Evolutionary conservation across 371 early-diverging fungal species (phyloP).

Genomic region (Apophysomyces variabilis): DNA sequence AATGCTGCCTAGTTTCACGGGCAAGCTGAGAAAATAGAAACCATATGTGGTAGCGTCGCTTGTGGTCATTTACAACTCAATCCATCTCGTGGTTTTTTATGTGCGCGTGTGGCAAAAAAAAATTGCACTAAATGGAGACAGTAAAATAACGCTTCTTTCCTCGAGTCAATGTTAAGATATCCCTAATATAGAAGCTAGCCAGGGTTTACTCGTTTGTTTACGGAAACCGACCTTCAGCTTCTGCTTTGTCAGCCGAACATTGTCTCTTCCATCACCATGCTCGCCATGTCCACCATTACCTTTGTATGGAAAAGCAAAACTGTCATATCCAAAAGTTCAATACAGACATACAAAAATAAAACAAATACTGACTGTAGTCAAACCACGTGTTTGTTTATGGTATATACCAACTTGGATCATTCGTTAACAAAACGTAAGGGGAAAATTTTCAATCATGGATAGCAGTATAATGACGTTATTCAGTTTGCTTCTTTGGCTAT

Average conservation of each 20-base stretch:
- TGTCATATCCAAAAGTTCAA: no score
- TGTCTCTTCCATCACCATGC: neutral
- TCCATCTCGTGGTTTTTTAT: constrained; percentile 26
- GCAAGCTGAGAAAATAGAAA: constrained; percentile 10
- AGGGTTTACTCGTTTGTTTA: constrained; percentile 6
- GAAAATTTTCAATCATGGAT: neutral
- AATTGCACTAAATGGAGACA: constrained; percentile 3
- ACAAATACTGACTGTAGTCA: no score
- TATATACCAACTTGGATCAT: no score
- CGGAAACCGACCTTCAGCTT: constrained; percentile 3
- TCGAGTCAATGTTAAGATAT: neutral
- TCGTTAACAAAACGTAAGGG: no score
- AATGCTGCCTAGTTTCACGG: constrained; percentile 1
- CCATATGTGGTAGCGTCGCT: constrained; percentile 26
- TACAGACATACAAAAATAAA: no score
- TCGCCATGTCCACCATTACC: neutral
- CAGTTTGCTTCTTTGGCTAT: neutral
- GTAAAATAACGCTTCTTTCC: neutral
- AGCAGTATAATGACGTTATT: constrained; percentile 9
- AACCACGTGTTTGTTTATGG: no score
- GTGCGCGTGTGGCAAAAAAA: constrained; percentile 20
- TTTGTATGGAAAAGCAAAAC: neutral
- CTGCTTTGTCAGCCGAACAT: constrained; percentile 4
- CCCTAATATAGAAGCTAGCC: constrained; percentile 9
- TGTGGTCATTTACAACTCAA: constrained; percentile 19